A percentile compares a stretch with the other conserved stretches of the same genome.
Evolutionary conservation across 106 monocot species (phyloP).

Genomic region (Triglochin maritima): DNA sequence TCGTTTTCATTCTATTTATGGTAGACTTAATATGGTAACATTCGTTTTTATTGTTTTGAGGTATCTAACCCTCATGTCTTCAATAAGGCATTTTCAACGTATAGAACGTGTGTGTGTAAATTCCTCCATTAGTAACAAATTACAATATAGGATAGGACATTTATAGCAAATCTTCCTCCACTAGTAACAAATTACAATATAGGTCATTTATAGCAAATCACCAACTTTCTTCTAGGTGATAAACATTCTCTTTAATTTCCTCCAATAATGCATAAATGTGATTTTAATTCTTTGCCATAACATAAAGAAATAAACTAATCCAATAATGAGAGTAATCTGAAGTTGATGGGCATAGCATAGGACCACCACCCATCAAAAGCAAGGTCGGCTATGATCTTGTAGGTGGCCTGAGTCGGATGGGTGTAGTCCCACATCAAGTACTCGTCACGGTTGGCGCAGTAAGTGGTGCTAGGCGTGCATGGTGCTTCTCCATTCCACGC

Average conservation of each 20-base stretch:
- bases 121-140: too few species aligned
- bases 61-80: too few species aligned
- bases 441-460: constrained; percentile 1
- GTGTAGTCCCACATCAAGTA: constrained; percentile 11
- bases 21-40: too few species aligned
- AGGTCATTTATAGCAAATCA: too few species aligned
- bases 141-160: too few species aligned
- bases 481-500: neutral
- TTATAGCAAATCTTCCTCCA: too few species aligned
- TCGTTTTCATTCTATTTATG: too few species aligned
- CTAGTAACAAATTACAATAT: too few species aligned
- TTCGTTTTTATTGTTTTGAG: too few species aligned
- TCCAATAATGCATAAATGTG: neutral
- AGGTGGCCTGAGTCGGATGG: constrained; percentile 5
- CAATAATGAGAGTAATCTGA: neutral
- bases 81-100: too few species aligned
- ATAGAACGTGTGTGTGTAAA: too few species aligned
- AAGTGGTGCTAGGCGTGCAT: neutral
- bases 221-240: neutral
- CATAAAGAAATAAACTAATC: neutral
- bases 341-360: neutral
- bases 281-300: neutral
- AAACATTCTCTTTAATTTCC: neutral
- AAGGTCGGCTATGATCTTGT: neutral
- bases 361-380: too few species aligned